Conservation (phyloP, 116 monocot species). For the Cymodocea nodosa region DNA sequence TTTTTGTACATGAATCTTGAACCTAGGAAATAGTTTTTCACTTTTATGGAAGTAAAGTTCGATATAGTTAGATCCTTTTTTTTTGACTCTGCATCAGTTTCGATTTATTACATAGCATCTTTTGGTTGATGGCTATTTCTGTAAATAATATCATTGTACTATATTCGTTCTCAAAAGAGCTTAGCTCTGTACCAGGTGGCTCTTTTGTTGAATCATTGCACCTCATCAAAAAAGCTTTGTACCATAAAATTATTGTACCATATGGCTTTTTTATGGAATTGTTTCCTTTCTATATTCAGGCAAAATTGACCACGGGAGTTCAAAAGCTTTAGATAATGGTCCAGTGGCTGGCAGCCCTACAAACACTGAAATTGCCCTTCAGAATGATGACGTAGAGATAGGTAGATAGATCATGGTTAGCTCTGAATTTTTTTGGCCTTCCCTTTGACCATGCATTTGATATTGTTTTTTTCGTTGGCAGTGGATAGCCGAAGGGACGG, state of each 20-base stretch:
- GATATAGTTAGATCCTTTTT: too few species aligned
- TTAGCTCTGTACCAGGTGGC: too few species aligned
- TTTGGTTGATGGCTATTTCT: too few species aligned
- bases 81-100: too few species aligned
- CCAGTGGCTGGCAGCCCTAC: background rate
- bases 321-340: background rate
- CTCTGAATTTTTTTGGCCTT: background rate
- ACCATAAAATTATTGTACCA: too few species aligned
- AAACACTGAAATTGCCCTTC: background rate
- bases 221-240: too few species aligned
- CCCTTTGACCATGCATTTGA: background rate
- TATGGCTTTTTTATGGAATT: background rate
- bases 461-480: background rate
- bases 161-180: too few species aligned
- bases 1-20: background rate
- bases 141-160: too few species aligned
- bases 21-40: background rate
- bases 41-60: background rate
- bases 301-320: background rate
- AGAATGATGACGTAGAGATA: background rate
- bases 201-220: too few species aligned
- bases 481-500: background rate
- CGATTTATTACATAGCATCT: too few species aligned
- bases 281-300: background rate
- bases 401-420: background rate